Percentiles rank a stretch among this genome's conserved stretches.
These are phyloP conservation scores for Penicillium argentinense DNA, from an alignment of 495 filamentous ascomycete species.

Conservation along the genomic window DNA sequence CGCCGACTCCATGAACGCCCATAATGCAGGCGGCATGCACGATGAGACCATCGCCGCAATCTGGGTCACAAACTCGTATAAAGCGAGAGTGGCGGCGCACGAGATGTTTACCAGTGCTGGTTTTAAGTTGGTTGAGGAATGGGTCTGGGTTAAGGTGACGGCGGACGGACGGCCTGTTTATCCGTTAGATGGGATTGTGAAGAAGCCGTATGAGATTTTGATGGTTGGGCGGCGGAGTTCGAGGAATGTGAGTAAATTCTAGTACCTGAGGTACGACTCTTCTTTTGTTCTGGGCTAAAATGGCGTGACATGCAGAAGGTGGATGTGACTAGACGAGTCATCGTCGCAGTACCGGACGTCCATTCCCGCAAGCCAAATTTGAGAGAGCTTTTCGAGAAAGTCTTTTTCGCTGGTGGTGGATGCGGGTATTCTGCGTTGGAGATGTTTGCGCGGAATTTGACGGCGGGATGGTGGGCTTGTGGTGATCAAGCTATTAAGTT, in stretches of 20 bases:
- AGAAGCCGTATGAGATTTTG: slow-evolving; percentile 85
- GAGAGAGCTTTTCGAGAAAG: slow-evolving; percentile 53
- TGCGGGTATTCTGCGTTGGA: slow-evolving; percentile 65
- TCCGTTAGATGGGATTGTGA: slow-evolving; percentile 66
- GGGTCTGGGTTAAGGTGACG: slow-evolving; percentile 90
- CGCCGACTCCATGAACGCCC: too few species aligned
- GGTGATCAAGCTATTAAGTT: slow-evolving; percentile 85
- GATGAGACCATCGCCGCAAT: slow-evolving; percentile 52
- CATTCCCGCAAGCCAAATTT: slow-evolving; percentile 89
- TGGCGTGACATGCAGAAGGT: too few species aligned
- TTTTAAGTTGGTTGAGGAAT: slow-evolving; percentile 71
- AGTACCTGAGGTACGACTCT: too few species aligned
- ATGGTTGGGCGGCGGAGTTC: slow-evolving; percentile 58
- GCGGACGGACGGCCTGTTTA: slow-evolving; percentile 65
- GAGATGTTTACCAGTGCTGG: slow-evolving; percentile 61
- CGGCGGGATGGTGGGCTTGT: slow-evolving; percentile 86
- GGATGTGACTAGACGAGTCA: slow-evolving; percentile 61
- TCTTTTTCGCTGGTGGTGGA: slow-evolving; percentile 33
- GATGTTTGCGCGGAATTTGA: slow-evolving; percentile 84
- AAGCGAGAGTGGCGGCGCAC: slow-evolving; percentile 58
- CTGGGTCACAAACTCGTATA: slow-evolving; percentile 84
- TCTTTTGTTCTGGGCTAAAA: too few species aligned
- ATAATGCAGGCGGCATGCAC: too few species aligned
- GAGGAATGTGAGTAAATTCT: neutral
- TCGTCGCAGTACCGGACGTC: slow-evolving; percentile 81